Evolutionary conservation across 2,329 filamentous ascomycete genomes (phyloP).

Genomic region (Nemania sp.): DNA sequence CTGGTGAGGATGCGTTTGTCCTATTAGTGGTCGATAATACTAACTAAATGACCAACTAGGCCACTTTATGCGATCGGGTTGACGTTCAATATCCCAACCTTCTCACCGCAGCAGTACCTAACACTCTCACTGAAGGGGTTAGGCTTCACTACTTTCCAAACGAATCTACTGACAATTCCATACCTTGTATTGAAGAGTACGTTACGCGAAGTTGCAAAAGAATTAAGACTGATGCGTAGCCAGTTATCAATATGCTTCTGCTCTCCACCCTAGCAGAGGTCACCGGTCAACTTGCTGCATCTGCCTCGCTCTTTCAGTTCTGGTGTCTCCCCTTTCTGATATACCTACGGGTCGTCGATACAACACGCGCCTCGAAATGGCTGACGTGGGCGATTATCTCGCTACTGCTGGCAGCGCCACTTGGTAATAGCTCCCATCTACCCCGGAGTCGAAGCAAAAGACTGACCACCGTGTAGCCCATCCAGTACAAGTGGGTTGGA

Average conservation of each 20-base stretch:
- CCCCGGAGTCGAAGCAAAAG: neutral
- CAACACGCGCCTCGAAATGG: slow-evolving; percentile 56
- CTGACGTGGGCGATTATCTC: slow-evolving; percentile 58
- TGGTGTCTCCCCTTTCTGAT: slow-evolving; percentile 73
- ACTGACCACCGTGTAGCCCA: slow-evolving; percentile 41
- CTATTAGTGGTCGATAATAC: neutral
- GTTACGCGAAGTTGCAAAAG: neutral
- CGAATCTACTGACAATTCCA: slow-evolving; percentile 68
- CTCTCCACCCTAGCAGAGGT: slow-evolving; percentile 58
- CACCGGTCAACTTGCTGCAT: slow-evolving; percentile 63
- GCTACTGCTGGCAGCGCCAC: slow-evolving; percentile 57
- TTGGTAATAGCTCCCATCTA: slow-evolving; percentile 46
- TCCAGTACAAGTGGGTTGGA: slow-evolving; percentile 47
- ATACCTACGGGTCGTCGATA: slow-evolving; percentile 59
- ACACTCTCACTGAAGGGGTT: slow-evolving; percentile 63
- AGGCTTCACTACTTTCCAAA: slow-evolving; percentile 64
- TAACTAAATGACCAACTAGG: slow-evolving; percentile 36
- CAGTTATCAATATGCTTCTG: slow-evolving; percentile 54
- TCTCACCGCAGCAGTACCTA: slow-evolving; percentile 61
- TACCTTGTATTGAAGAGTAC: slow-evolving; percentile 53
- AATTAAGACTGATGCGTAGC: slow-evolving; percentile 5
- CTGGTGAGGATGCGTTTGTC: slow-evolving; percentile 50
- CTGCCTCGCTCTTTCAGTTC: slow-evolving; percentile 63
- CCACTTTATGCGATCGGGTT: slow-evolving; percentile 56
- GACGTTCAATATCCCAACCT: slow-evolving; percentile 61